Percentiles rank a stretch among this genome's conserved stretches.
Evolutionary conservation across 2,329 filamentous ascomycete species (phyloP).

Genomic region (Aspergillus latus): DNA sequence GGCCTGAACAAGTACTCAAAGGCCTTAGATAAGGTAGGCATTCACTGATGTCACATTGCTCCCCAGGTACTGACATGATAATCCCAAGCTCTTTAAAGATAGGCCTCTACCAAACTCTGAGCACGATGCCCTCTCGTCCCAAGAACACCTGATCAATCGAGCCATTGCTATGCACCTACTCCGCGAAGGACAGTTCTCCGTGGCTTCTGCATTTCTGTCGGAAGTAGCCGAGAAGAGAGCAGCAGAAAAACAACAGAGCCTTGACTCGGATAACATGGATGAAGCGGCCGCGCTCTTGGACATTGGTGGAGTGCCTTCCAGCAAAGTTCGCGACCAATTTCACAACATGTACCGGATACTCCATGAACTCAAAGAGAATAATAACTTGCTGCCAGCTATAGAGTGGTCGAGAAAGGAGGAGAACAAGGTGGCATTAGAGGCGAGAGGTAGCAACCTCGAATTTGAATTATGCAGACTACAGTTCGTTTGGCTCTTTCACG

Average conservation of each 20-base stretch:
- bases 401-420: slow-evolving; percentile 67
- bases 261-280: slow-evolving; percentile 35
- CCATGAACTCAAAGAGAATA: slow-evolving; percentile 67
- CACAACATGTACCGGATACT: slow-evolving; percentile 88
- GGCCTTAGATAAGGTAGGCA: slow-evolving; percentile 71
- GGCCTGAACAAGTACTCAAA: slow-evolving; percentile 82
- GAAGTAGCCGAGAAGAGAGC: slow-evolving; percentile 60
- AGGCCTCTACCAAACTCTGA: slow-evolving; percentile 71
- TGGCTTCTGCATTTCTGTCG: slow-evolving; percentile 78
- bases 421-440: slow-evolving; percentile 70
- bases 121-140: slow-evolving; percentile 74
- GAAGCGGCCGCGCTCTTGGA: slow-evolving; percentile 48
- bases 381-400: slow-evolving; percentile 80
- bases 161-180: slow-evolving; percentile 96
- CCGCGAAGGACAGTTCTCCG: slow-evolving; percentile 87
- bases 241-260: slow-evolving; percentile 31
- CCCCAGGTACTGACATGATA: not conserved
- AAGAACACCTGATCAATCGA: slow-evolving; percentile 78
- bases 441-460: slow-evolving; percentile 85
- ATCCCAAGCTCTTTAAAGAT: slow-evolving; percentile 63
- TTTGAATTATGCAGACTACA: slow-evolving; percentile 91
- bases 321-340: slow-evolving; percentile 76
- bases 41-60: not conserved
- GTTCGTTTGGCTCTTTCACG: slow-evolving; percentile 83
- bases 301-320: slow-evolving; percentile 60